phyloP scores from a whole-genome alignment of 176 grass and related monocot genomes.

The Tillandsia fasciculata region DNA sequence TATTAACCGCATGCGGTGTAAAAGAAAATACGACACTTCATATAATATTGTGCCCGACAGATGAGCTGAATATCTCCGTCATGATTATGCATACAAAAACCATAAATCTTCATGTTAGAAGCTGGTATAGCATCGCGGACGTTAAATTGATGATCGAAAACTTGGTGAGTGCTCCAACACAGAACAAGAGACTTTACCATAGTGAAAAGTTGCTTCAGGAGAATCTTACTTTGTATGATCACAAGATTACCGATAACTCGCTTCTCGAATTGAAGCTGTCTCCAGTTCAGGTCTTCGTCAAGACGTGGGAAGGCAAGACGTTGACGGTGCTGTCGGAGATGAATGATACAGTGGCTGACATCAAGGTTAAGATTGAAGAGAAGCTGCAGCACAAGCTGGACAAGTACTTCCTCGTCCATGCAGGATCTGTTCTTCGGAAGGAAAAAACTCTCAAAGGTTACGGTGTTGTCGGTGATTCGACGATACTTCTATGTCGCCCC shows the following conservation, averaged over 20 bases:
- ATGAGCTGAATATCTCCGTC: constrained; percentile 7
- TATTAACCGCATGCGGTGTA: constrained; percentile 15
- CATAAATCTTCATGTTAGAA: constrained; percentile 7
- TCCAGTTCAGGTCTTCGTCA: constrained; percentile 4
- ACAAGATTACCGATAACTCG: constrained; percentile 5
- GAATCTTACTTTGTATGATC: constrained; percentile 9
- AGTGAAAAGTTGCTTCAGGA: constrained; percentile 5
- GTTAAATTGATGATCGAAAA: constrained; percentile 19
- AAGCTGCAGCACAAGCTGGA: not conserved
- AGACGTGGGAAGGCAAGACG: not conserved
- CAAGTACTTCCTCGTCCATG: not conserved
- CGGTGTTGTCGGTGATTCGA: not conserved
- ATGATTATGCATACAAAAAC: not conserved
- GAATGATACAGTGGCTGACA: constrained; percentile 1
- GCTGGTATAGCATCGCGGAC: constrained; percentile 21
- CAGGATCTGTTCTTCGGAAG: not conserved
- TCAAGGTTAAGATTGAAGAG: constrained; percentile 1
- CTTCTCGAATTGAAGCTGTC: not conserved
- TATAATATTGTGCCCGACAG: constrained; percentile 2
- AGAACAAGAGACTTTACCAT: constrained; percentile 5
- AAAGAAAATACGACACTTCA: constrained; percentile 13
- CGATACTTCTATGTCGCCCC: not conserved
- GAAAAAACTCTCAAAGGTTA: not conserved
- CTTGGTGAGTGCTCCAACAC: not conserved
- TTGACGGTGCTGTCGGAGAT: constrained; percentile 2